Percentiles rank a stretch among this genome's conserved stretches.
Evolutionary conservation across 1,139 yeast species (phyloP).

Genomic region (Geotrichum citri-aurantii): DNA sequence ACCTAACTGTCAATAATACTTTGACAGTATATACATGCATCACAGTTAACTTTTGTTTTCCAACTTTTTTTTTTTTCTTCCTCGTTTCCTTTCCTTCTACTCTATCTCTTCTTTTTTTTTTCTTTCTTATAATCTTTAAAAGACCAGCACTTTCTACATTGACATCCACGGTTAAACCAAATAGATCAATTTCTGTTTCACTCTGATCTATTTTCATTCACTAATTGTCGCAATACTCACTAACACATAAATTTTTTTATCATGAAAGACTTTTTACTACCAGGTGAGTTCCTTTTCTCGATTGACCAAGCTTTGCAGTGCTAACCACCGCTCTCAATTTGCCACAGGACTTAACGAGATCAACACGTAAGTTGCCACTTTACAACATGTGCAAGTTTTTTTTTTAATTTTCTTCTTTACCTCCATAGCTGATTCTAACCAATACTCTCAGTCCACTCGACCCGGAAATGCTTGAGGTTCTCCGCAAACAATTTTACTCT

Average conservation of each 20-base stretch:
- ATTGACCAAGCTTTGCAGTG: background rate
- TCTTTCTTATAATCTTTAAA: background rate
- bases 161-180: background rate
- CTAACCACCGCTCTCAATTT: background rate
- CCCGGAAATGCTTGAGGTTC: constrained; percentile 64
- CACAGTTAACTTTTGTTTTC: background rate
- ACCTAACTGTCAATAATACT: too few species aligned
- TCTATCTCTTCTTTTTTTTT: background rate
- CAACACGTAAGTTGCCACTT: constrained; percentile 29
- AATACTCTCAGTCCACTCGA: constrained; percentile 53
- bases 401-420: background rate
- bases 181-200: background rate
- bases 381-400: background rate
- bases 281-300: constrained; percentile 16
- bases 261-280: constrained; percentile 17
- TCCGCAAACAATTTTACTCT: constrained; percentile 69
- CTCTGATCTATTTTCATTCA: background rate
- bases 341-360: constrained; percentile 32
- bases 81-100: background rate
- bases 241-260: background rate
- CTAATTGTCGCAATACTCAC: too few species aligned
- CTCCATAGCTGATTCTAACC: constrained; percentile 25
- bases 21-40: background rate
- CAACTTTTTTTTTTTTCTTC: too few species aligned
- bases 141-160: background rate